Conservation (phyloP, 73 alveolate species). For the Stentor coeruleus region DNA sequence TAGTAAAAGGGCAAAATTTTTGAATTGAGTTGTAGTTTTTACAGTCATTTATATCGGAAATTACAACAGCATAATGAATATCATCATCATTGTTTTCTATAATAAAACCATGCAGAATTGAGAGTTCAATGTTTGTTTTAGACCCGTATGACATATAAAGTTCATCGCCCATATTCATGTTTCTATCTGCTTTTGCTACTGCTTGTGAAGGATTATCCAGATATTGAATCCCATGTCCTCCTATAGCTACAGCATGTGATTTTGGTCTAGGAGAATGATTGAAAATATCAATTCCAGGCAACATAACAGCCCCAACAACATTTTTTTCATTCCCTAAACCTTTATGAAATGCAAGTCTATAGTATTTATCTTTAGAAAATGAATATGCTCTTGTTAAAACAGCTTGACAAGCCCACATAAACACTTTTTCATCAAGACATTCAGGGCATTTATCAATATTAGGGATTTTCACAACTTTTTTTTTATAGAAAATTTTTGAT, state of each 20-base stretch:
- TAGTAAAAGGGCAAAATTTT: not conserved
- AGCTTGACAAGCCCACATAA: slow-evolving; percentile 1
- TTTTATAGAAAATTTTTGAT: too few species aligned
- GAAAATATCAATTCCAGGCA: not conserved
- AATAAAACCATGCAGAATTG: not conserved
- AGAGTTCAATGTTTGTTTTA: not conserved
- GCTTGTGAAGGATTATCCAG: not conserved
- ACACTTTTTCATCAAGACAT: not conserved
- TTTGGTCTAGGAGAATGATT: not conserved
- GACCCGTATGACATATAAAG: not conserved
- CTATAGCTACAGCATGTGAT: not conserved
- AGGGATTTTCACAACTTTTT: not conserved
- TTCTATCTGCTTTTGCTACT: not conserved
- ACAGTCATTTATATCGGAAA: not conserved
- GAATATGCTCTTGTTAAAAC: not conserved
- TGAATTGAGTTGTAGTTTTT: not conserved
- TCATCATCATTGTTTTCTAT: not conserved
- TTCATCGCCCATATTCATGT: not conserved
- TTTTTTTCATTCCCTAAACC: not conserved
- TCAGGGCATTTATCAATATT: not conserved
- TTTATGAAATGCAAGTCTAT: too few species aligned
- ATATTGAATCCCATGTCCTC: not conserved
- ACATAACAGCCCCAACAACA: not conserved
- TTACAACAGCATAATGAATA: not conserved
- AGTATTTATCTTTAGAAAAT: not conserved